A percentile compares a stretch with the other conserved stretches of the same genome.
These are phyloP conservation scores for Penicillium dipodomyicola DNA, from an alignment of 495 filamentous ascomycete genomes.

Conservation along the genomic window DNA sequence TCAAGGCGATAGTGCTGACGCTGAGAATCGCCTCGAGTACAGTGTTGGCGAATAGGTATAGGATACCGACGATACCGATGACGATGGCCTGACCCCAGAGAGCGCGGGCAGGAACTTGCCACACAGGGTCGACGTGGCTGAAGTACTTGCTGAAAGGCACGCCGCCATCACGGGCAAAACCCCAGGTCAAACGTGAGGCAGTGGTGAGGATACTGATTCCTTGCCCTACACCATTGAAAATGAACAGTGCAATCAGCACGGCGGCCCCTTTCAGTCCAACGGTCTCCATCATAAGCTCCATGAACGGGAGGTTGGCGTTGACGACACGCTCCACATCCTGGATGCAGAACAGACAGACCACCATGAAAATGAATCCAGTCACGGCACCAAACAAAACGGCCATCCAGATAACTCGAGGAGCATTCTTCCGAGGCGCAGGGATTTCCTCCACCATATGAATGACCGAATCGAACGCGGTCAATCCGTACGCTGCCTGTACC, in stretches of 20 bases:
- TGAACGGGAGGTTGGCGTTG: constrained; percentile 45
- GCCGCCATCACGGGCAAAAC: constrained; percentile 59
- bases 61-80: constrained; percentile 43
- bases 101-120: constrained; percentile 44
- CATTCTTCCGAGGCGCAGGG: constrained; percentile 42
- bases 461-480: constrained; percentile 63
- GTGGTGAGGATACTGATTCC: constrained; percentile 48
- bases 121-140: constrained; percentile 39
- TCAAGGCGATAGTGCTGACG: constrained; percentile 50
- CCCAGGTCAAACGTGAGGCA: constrained; percentile 52
- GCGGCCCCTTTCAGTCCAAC: constrained; percentile 39
- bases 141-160: constrained; percentile 47
- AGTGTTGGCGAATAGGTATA: constrained; percentile 48
- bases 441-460: constrained; percentile 60
- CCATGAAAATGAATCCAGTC: constrained; percentile 69
- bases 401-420: constrained; percentile 43
- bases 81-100: constrained; percentile 45
- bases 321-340: constrained; percentile 60
- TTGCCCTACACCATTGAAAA: constrained; percentile 49
- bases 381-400: constrained; percentile 48
- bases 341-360: constrained; percentile 72
- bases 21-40: constrained; percentile 51
- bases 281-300: constrained; percentile 45
- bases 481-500: constrained; percentile 58
- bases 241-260: constrained; percentile 44